These are phyloP conservation scores for Jacaranda mimosifolia DNA, from an alignment of 257 asterid genomes.

Conservation along the genomic window DNA sequence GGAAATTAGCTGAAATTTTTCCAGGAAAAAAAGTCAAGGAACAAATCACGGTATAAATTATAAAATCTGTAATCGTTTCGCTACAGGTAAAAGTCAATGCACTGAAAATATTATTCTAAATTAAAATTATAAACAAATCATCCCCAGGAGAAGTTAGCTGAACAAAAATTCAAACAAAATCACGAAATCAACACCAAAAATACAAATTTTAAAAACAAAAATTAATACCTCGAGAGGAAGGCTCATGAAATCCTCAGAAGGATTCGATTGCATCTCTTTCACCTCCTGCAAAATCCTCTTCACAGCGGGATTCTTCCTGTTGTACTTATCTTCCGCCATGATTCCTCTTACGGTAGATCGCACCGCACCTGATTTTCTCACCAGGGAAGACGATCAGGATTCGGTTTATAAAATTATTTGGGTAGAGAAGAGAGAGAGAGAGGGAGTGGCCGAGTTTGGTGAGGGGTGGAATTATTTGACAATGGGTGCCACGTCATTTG, in stretches of 20 bases:
- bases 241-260: constrained; percentile 93
- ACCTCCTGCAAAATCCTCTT: constrained; percentile 95
- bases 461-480: constrained; percentile 1
- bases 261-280: constrained; percentile 94
- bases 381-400: constrained; percentile 23
- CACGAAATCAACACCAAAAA: not conserved
- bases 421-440: constrained; percentile 4
- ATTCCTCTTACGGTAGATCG: constrained; percentile 41
- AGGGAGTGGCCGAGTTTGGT: constrained; percentile 24
- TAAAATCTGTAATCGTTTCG: constrained; percentile 1
- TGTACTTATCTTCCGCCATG: constrained; percentile 88
- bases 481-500: constrained; percentile 33
- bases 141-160: constrained; percentile 17
- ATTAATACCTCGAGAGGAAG: constrained; percentile 85
- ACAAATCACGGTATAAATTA: not conserved
- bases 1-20: constrained; percentile 14
- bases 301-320: constrained; percentile 88
- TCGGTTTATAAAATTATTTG: constrained; percentile 11
- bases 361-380: constrained; percentile 38
- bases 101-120: constrained; percentile 13
- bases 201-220: not conserved
- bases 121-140: not conserved
- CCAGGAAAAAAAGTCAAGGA: not conserved
- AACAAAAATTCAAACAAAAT: not conserved
- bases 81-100: not conserved